These are phyloP conservation scores for Heliophila coronopifolia DNA, from an alignment of 441 rosid genomes.

Conservation along the genomic window DNA sequence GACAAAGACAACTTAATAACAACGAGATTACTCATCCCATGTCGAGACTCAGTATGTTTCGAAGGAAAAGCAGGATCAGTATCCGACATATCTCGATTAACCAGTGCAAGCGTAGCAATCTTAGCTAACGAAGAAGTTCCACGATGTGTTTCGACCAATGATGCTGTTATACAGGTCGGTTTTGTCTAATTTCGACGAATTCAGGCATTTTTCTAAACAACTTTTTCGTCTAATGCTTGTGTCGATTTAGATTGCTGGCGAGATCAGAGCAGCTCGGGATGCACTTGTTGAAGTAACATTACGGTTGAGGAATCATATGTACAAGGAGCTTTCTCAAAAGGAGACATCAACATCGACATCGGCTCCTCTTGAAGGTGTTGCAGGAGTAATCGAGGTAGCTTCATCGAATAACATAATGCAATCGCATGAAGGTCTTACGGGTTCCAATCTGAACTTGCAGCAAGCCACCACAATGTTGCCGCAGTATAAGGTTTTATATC, in stretches of 20 bases:
- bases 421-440: constrained; percentile 42
- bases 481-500: constrained; percentile 47
- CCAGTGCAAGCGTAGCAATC: constrained; percentile 71
- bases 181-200: background rate
- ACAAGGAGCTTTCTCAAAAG: constrained; percentile 56
- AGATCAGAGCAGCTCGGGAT: constrained; percentile 75
- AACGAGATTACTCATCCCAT: constrained; percentile 66
- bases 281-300: constrained; percentile 91
- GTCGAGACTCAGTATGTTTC: constrained; percentile 63
- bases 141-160: constrained; percentile 43
- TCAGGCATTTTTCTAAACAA: background rate
- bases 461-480: constrained; percentile 36
- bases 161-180: constrained; percentile 83
- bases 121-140: constrained; percentile 64
- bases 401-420: constrained; percentile 45
- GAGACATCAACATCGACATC: constrained; percentile 45
- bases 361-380: constrained; percentile 41
- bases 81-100: constrained; percentile 58
- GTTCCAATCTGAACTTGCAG: constrained; percentile 39
- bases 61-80: constrained; percentile 80
- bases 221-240: constrained; percentile 18
- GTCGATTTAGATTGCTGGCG: constrained; percentile 70
- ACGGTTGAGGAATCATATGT: constrained; percentile 58
- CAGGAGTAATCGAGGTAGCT: constrained; percentile 43
- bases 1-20: constrained; percentile 72